Percentiles rank a stretch among this genome's conserved stretches.
These are phyloP conservation scores for Colletotrichum brevisporum DNA, from an alignment of 2,329 filamentous ascomycete species.

Conservation along the genomic window DNA sequence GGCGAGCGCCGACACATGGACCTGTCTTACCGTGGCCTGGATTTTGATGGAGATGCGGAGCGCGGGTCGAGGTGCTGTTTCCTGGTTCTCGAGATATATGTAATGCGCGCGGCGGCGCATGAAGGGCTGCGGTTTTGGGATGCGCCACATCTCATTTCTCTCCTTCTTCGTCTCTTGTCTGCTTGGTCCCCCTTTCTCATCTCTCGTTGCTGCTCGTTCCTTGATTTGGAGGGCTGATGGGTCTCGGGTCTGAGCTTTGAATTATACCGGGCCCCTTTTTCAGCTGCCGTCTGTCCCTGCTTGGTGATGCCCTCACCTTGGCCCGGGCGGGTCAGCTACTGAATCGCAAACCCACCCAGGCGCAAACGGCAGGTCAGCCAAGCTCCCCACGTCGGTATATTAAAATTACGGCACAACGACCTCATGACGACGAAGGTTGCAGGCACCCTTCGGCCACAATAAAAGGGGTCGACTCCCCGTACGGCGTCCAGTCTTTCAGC, in stretches of 20 bases:
- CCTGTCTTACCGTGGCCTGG: constrained; percentile 22
- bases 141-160: constrained; percentile 12
- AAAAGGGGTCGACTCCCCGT: constrained; percentile 12
- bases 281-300: constrained; percentile 8
- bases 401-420: constrained; percentile 40
- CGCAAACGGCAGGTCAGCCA: constrained; percentile 26
- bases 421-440: constrained; percentile 31
- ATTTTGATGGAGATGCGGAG: constrained; percentile 18
- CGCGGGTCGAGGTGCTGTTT: background rate
- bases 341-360: constrained; percentile 37
- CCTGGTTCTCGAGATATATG: constrained; percentile 10
- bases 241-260: constrained; percentile 2
- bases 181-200: constrained; percentile 1
- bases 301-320: constrained; percentile 36
- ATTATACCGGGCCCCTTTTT: background rate
- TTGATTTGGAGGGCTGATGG: background rate
- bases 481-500: background rate
- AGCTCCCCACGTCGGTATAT: constrained; percentile 38
- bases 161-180: background rate
- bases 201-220: background rate
- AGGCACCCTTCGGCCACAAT: constrained; percentile 21
- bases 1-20: constrained; percentile 29
- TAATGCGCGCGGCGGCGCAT: constrained; percentile 4
- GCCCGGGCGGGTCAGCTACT: constrained; percentile 34
- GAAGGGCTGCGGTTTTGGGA: background rate